phyloP scores from a whole-genome alignment of 495 filamentous ascomycete genomes.

The Penicillium psychrofluorescens region DNA sequence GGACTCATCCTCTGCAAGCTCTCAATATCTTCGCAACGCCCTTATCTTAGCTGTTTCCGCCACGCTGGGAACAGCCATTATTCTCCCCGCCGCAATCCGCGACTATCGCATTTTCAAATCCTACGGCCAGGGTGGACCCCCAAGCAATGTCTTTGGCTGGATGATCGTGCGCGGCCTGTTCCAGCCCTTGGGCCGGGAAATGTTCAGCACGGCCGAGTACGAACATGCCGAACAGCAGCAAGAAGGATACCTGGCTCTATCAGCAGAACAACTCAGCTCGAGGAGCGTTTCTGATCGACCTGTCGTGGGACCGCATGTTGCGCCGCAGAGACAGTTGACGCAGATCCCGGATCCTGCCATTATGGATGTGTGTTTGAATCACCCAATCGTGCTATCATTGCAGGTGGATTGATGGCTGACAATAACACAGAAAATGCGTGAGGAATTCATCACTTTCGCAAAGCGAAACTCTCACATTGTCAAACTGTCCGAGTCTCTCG shows the following conservation, averaged over 20 bases:
- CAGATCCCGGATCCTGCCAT: constrained; percentile 18
- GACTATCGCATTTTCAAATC: constrained; percentile 25
- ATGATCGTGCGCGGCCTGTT: constrained; percentile 17
- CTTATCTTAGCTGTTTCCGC: constrained; percentile 12
- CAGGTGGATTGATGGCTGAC: too few relatives aligned
- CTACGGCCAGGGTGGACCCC: constrained; percentile 27
- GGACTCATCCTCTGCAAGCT: too few relatives aligned
- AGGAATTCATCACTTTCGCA: constrained; percentile 16
- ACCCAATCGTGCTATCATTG: too few relatives aligned
- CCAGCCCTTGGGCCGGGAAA: constrained; percentile 23
- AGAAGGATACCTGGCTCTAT: constrained; percentile 10
- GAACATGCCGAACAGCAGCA: constrained; percentile 3
- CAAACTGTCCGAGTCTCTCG: constrained; percentile 18
- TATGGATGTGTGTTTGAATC: constrained; percentile 18
- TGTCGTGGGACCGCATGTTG: constrained; percentile 25
- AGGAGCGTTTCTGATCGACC: constrained; percentile 11
- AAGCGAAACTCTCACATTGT: constrained; percentile 23
- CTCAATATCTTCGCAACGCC: too few relatives aligned
- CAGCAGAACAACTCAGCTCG: constrained; percentile 7
- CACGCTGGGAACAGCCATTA: constrained; percentile 12
- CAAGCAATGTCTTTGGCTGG: constrained; percentile 31
- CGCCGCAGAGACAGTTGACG: constrained; percentile 27
- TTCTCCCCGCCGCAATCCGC: constrained; percentile 21
- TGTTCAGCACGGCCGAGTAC: constrained; percentile 25
- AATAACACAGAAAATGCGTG: constrained; percentile 17